Percentiles rank a stretch among this genome's conserved stretches.
Conservation (phyloP, 2,329 filamentous ascomycete species). For the Cytospora schulzeri region DNA sequence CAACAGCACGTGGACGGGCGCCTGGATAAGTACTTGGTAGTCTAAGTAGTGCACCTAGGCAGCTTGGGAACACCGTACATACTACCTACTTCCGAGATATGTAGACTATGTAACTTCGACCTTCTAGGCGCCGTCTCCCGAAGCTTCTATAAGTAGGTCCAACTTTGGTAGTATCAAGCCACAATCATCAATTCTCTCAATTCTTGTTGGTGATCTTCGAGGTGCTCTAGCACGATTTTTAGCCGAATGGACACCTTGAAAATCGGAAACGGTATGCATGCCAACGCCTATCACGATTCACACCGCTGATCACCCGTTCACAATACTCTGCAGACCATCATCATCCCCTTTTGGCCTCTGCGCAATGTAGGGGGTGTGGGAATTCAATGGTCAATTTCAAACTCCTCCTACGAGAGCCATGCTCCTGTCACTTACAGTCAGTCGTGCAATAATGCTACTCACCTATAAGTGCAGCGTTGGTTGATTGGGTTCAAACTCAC, state of each 20-base stretch:
- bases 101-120: too few species aligned
- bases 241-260: neutral
- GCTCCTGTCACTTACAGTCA: neutral
- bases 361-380: neutral
- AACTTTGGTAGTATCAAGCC: too few species aligned
- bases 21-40: too few species aligned
- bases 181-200: neutral
- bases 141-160: too few species aligned
- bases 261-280: neutral
- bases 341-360: neutral
- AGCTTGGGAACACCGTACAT: too few species aligned
- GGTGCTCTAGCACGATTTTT: neutral
- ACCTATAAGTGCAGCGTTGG: neutral
- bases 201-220: neutral
- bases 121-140: too few species aligned
- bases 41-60: too few species aligned
- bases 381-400: neutral
- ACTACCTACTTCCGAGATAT: too few species aligned
- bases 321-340: neutral
- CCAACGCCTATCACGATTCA: neutral
- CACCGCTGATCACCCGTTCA: neutral
- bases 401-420: neutral
- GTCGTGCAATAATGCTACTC: neutral
- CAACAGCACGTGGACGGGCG: too few species aligned
- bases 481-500: neutral